Percentiles rank a stretch among this genome's conserved stretches.
phyloP scores from a whole-genome alignment of 371 early-diverging fungal species.

The Mortierella sp. region DNA sequence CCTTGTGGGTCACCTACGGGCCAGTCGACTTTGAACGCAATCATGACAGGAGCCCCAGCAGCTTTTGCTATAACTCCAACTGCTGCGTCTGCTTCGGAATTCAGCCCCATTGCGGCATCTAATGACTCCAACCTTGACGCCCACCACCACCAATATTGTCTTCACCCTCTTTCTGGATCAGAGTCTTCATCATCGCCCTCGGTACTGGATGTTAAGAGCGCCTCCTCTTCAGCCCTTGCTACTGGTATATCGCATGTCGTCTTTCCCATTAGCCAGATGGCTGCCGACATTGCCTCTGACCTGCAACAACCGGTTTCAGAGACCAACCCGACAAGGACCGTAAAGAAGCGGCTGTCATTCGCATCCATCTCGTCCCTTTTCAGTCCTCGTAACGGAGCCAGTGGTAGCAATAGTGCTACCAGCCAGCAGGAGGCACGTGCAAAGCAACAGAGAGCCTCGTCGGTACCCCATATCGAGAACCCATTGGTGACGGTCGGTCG shows the following conservation, averaged over 20 bases:
- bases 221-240: neutral
- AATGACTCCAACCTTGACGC: neutral
- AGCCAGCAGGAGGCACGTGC: constrained; percentile 27
- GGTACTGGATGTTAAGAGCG: constrained; percentile 15
- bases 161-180: neutral
- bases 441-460: constrained; percentile 47
- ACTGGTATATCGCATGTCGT: neutral
- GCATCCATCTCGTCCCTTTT: constrained; percentile 54
- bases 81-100: too few species aligned
- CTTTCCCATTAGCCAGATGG: neutral
- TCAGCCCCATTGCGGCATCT: neutral
- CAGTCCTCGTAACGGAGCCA: constrained; percentile 16
- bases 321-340: constrained; percentile 26
- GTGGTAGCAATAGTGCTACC: neutral
- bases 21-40: neutral
- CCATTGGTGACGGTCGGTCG: constrained; percentile 41
- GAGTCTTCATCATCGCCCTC: neutral
- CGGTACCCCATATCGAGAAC: constrained; percentile 48
- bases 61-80: too few species aligned
- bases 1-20: constrained; percentile 26
- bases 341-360: constrained; percentile 54
- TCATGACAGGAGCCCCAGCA: neutral
- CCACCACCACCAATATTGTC: neutral
- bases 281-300: neutral
- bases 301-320: neutral